A percentile compares a stretch with the other conserved stretches of the same genome.
Conservation (phyloP, 148 eudicot species). For the Vaccinium myrtillus region DNA sequence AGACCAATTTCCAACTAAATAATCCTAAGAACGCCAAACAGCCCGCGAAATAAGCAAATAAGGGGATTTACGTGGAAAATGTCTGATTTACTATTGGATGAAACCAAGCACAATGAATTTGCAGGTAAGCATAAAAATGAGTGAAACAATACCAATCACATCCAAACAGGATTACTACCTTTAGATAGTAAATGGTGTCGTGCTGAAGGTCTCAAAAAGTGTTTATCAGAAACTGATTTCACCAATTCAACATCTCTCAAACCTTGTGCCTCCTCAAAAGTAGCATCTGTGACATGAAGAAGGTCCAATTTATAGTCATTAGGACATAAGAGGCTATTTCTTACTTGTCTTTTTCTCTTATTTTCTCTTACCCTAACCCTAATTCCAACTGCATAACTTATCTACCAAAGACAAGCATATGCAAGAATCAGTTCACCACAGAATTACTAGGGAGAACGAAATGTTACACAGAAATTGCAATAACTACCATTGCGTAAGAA, state of each 20-base stretch:
- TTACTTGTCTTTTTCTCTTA: not conserved
- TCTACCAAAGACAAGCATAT: not conserved
- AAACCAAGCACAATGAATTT: constrained; percentile 1
- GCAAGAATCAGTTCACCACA: not conserved
- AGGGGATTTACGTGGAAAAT: not conserved
- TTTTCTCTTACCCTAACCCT: not conserved
- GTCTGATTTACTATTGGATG: not conserved
- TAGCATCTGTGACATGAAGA: constrained; percentile 39
- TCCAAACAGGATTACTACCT: constrained; percentile 41
- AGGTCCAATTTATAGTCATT: constrained; percentile 25
- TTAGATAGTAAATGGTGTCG: constrained; percentile 48
- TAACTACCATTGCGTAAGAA: not conserved
- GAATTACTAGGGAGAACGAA: not conserved
- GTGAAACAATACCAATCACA: not conserved
- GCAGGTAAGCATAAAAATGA: not conserved
- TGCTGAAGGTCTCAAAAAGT: constrained; percentile 59
- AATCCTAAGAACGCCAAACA: not conserved
- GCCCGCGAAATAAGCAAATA: not conserved
- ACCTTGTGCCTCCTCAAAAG: constrained; percentile 45
- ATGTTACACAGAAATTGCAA: not conserved
- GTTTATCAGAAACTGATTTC: constrained; percentile 45
- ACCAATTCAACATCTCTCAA: constrained; percentile 50
- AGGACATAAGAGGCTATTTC: constrained; percentile 10
- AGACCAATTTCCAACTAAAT: not conserved
- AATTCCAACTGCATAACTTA: not conserved